phyloP scores from a whole-genome alignment of 2,329 filamentous ascomycete species.

The Phialophora macrospora region DNA sequence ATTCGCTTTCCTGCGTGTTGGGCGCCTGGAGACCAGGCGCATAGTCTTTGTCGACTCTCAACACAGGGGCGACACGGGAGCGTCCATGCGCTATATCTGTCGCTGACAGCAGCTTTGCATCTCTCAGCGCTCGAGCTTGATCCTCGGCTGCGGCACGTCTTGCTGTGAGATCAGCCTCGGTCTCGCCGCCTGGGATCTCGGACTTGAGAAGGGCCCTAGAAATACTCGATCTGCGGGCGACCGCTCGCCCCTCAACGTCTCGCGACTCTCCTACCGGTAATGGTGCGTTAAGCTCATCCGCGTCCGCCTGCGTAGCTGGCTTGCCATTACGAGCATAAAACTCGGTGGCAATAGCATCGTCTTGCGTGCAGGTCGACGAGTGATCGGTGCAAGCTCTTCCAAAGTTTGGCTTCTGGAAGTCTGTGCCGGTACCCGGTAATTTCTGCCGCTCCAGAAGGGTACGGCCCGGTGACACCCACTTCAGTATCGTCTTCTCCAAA shows the following conservation, averaged over 20 bases:
- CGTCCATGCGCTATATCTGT: slow-evolving; percentile 41
- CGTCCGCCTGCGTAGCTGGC: background rate
- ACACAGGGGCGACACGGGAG: background rate
- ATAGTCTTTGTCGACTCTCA: background rate
- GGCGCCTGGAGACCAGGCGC: background rate
- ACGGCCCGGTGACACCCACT: slow-evolving; percentile 59
- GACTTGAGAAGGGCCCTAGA: slow-evolving; percentile 41
- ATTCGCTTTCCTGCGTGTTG: background rate
- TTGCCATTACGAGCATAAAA: slow-evolving; percentile 21
- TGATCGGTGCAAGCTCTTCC: slow-evolving; percentile 30
- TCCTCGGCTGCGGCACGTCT: slow-evolving; percentile 59
- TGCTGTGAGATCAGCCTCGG: slow-evolving; percentile 53
- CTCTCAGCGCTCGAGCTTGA: slow-evolving; percentile 58
- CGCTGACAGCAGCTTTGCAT: slow-evolving; percentile 60
- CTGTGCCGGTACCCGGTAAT: background rate
- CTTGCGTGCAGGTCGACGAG: slow-evolving; percentile 35
- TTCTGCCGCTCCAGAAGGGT: background rate
- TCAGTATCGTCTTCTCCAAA: slow-evolving; percentile 72
- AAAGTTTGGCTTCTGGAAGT: slow-evolving; percentile 14
- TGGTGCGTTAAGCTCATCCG: background rate
- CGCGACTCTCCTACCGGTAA: slow-evolving; percentile 35
- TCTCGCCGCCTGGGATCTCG: slow-evolving; percentile 33
- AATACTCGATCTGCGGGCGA: slow-evolving; percentile 40
- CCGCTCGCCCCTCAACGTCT: slow-evolving; percentile 38
- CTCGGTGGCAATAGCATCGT: slow-evolving; percentile 34